Conservation (phyloP, 2,329 filamentous ascomycete genomes). For the Paraphoma chrysanthemicola region DNA sequence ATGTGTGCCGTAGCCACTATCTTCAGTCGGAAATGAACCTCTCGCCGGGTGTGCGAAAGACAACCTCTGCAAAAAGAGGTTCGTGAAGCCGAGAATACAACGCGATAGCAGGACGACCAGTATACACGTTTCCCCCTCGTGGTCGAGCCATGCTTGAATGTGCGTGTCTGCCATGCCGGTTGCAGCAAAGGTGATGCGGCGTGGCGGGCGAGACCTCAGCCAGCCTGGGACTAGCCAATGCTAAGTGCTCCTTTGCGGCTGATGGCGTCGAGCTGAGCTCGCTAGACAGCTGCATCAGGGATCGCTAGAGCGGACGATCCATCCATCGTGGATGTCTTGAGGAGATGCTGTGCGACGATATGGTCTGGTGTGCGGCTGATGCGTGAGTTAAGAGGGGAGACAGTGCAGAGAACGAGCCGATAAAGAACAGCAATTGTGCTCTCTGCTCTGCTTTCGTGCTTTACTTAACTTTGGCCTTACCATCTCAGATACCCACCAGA, state of each 20-base stretch:
- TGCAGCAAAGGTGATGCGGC: background rate
- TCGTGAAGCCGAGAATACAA: background rate
- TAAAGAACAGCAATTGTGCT: no score
- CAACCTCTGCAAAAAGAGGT: background rate
- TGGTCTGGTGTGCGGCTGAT: background rate
- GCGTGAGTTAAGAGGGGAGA: background rate
- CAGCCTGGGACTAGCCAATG: constrained; percentile 1
- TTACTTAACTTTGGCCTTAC: no score
- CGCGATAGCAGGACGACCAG: background rate
- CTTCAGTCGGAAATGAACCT: background rate
- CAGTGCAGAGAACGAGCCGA: no score
- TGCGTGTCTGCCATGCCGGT: background rate
- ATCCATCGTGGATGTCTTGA: background rate
- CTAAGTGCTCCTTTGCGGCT: constrained; percentile 1
- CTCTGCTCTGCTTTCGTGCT: no score
- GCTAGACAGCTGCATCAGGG: constrained; percentile 1
- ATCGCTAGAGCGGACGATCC: background rate
- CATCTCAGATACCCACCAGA: background rate
- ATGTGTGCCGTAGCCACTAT: no score
- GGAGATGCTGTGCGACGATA: background rate
- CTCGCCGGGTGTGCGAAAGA: background rate
- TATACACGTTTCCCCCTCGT: background rate
- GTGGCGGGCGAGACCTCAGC: constrained; percentile 7
- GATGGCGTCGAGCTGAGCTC: constrained; percentile 4
- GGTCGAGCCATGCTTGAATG: background rate